Evolutionary conservation across 1,139 yeast genomes (phyloP).

Genomic region (Protomyces lactucae-debilis): DNA sequence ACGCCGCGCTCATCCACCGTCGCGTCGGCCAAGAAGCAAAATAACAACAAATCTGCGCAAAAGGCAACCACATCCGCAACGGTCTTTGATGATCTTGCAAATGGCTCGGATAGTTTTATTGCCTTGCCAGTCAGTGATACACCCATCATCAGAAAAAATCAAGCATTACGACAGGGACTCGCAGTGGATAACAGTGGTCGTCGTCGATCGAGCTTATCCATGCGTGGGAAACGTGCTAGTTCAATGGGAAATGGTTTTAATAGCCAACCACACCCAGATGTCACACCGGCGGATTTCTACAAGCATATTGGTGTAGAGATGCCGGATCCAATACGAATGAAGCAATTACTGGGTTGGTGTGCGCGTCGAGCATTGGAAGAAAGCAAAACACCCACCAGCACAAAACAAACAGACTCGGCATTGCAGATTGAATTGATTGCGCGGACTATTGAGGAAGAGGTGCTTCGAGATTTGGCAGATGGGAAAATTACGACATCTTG

Average conservation of each 20-base stretch:
- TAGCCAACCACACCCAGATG: slow-evolving; percentile 64
- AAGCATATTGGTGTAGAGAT: slow-evolving; percentile 57
- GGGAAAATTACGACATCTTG: slow-evolving; percentile 63
- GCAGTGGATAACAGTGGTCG: slow-evolving; percentile 33
- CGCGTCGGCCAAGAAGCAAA: not conserved
- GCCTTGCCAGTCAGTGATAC: slow-evolving; percentile 44
- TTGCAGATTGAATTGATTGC: slow-evolving; percentile 41
- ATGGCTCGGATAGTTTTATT: slow-evolving; percentile 32
- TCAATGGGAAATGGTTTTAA: slow-evolving; percentile 68
- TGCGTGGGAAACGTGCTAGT: slow-evolving; percentile 66
- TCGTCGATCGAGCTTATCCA: slow-evolving; percentile 38
- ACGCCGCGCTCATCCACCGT: slow-evolving; percentile 7
- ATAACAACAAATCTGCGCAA: not conserved
- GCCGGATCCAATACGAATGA: slow-evolving; percentile 71
- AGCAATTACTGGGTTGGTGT: slow-evolving; percentile 68
- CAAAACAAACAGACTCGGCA: not conserved
- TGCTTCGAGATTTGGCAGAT: slow-evolving; percentile 54
- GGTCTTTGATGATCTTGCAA: not conserved
- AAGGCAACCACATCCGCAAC: not conserved
- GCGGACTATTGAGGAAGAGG: slow-evolving; percentile 60
- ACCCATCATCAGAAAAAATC: slow-evolving; percentile 44
- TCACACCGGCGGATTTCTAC: slow-evolving; percentile 54
- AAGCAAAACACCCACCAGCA: slow-evolving; percentile 29
- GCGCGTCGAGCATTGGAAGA: slow-evolving; percentile 49
- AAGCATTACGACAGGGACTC: slow-evolving; percentile 38